Evolutionary conservation across 805 yeast species (phyloP).

Genomic region (Starmerella vitae): DNA sequence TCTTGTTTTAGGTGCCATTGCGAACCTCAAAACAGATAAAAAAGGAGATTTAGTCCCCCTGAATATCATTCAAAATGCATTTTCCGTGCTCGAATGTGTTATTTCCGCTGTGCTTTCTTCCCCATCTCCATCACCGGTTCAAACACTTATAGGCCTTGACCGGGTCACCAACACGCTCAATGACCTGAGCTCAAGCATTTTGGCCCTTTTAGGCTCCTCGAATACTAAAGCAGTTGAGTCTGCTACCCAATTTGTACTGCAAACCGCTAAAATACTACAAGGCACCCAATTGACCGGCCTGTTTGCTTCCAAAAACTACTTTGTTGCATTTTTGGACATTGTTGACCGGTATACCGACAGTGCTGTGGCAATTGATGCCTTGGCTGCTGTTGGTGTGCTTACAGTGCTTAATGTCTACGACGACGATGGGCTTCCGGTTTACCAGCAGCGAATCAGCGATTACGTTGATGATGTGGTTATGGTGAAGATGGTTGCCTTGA

Average conservation of each 20-base stretch:
- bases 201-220: constrained; percentile 19
- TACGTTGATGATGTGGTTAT: constrained; percentile 29
- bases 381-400: constrained; percentile 28
- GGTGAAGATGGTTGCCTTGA: constrained; percentile 23
- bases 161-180: constrained; percentile 24
- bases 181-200: constrained; percentile 23
- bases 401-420: constrained; percentile 27
- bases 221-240: constrained; percentile 4
- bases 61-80: constrained; percentile 10
- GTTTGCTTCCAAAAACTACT: constrained; percentile 29
- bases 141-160: constrained; percentile 28
- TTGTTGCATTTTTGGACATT: constrained; percentile 27
- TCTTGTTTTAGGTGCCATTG: constrained; percentile 19
- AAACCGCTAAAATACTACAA: constrained; percentile 25
- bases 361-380: constrained; percentile 26
- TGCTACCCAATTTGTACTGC: constrained; percentile 16
- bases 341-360: constrained; percentile 22
- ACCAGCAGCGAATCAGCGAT: constrained; percentile 29
- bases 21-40: constrained; percentile 15
- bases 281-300: constrained; percentile 27
- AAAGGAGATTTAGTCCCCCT: constrained; percentile 1
- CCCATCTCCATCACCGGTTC: constrained; percentile 1
- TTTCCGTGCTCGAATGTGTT: constrained; percentile 7
- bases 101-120: constrained; percentile 6
- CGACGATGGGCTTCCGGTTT: constrained; percentile 26